Percentiles rank a stretch among this genome's conserved stretches.
phyloP scores from a whole-genome alignment of 768 basidiomycete species.

The Mycena kentingensis region DNA sequence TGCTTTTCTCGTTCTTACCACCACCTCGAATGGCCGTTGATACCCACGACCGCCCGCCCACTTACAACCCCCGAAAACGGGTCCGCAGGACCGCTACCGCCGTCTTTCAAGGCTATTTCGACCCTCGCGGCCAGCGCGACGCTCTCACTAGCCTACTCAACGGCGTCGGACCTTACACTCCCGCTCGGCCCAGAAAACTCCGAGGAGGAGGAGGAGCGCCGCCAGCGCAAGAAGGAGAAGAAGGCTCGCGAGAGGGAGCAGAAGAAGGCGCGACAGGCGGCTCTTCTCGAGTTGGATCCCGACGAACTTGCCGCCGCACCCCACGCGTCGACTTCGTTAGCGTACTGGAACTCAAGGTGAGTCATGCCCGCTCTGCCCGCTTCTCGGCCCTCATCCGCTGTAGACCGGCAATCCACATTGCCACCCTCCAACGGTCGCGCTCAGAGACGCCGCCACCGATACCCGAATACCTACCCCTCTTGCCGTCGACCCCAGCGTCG shows the following conservation, averaged over 20 bases:
- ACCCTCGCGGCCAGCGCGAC: slow-evolving; percentile 66
- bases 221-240: slow-evolving; percentile 57
- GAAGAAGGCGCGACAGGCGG: slow-evolving; percentile 37
- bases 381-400: slow-evolving; percentile 37
- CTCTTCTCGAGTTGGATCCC: slow-evolving; percentile 19
- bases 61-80: slow-evolving; percentile 40
- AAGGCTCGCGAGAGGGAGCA: slow-evolving; percentile 54
- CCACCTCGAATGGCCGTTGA: slow-evolving; percentile 39
- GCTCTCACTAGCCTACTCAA: slow-evolving; percentile 80
- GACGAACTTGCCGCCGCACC: neutral
- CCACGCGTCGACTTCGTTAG: neutral
- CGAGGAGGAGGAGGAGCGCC: slow-evolving; percentile 54
- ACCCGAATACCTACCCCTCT: slow-evolving; percentile 36
- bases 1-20: slow-evolving; percentile 33
- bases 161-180: slow-evolving; percentile 68
- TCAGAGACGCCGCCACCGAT: slow-evolving; percentile 77
- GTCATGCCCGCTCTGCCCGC: slow-evolving; percentile 21
- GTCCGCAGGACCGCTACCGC: slow-evolving; percentile 68
- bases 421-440: slow-evolving; percentile 65
- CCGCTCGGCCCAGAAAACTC: slow-evolving; percentile 46
- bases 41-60: slow-evolving; percentile 31
- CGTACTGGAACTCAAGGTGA: slow-evolving; percentile 1
- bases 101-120: slow-evolving; percentile 76
- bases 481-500: slow-evolving; percentile 63
- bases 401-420: slow-evolving; percentile 74